Evolutionary conservation across 2,329 filamentous ascomycete genomes (phyloP), one percentile per base, ranked within the genome.

Genomic region (Arthrinium puccinioides): DNA sequence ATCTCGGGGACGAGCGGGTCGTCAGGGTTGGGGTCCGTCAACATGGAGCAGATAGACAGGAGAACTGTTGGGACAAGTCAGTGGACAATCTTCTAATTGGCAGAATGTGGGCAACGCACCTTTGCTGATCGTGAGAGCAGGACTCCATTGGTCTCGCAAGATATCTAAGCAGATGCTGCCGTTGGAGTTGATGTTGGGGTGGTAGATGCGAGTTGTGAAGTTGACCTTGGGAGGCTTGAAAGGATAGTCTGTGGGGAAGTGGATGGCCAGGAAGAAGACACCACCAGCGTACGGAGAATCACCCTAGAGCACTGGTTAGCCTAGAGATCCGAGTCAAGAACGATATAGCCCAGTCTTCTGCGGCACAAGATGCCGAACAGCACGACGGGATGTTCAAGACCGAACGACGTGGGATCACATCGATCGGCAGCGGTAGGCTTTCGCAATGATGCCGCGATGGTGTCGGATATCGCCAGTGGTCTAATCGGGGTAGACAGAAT

Each of bases 201-300:
- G 92, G 67, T 98, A 98, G 74, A 98, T 97, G 62, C 90, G 85
- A 49, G 92, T 98, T 55, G 88, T 97, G 79, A 98, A 98, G 84
- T 96, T 96, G 69, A 98, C 89, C 80, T 98, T 98, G 54, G 92
- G 92, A 46, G 92, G 92, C 84, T 98, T 98, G 79, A 98, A 98
- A 28, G 92, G 92, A 70, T 98, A 98, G 76, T 98, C 92, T 76
- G 92, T 98, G 52, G 92, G 92, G 76, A 98, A 97, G 71, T 96
- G 88, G 61, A 98, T 98, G 53, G 85, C 83, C 51, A 98, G 79
- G 81, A 98, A 98, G 78, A 98, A 98, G 54, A 98, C 90, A 60
- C 92, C 92, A 63, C 90, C 89, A 35, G 89, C 87, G 76, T 97
- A 98, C 64, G 92, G 92, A 59, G 88, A 96, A 67, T 97, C 92